Evolutionary conservation across 2,329 filamentous ascomycete species (phyloP), one percentile per base, ranked within the genome.

Genomic region (Truncatella angustata): DNA sequence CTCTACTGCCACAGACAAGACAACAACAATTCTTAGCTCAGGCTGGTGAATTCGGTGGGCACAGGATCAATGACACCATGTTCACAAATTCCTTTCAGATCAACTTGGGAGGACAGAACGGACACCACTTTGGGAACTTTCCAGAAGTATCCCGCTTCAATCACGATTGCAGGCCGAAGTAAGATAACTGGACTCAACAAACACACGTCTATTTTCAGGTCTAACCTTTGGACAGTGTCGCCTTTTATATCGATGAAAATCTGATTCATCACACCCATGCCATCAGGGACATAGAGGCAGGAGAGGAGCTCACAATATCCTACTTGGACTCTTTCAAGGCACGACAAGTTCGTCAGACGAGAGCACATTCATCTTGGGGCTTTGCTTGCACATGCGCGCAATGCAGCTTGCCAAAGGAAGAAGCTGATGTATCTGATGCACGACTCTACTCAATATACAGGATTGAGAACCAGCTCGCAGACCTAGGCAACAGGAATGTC

Each of bases 161-260:
- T 53, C 73, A 75, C 56, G 72, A 68, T 28, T 75, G 73, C 51
- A 70, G 69, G 48, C 70, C 72, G 1, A 73, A 73, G 59, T 61
- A 50, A 54, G 59, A 49, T 20, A 9, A 12, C 28, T n/a, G 18
- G 0, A n/a, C 5, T 1, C 36, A 40, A 2, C 23, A 7, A 3
- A 26, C 40, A 2, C n/a, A 11, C 11, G 10, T 20, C 10, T 24
- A 7, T 21, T 28, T 6, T 16, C 6, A 28, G 40, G n/a, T n/a
- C 40, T 44, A 24, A 44, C 6, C n/a, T n/a, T 10, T 24, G n/a
- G 10, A 12, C 7, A 60, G 57, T 55, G 69, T 72, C 6, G 62
- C 59, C 5, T 67, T 65, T 48, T 65, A 70, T 26, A 59, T 74
- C 5, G 67, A 73, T 40, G 44, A 62, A 1, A 54, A 61, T 16